Conservation (phyloP, 805 yeast genomes). For the Wickerhamomyces kurtzmanii region DNA sequence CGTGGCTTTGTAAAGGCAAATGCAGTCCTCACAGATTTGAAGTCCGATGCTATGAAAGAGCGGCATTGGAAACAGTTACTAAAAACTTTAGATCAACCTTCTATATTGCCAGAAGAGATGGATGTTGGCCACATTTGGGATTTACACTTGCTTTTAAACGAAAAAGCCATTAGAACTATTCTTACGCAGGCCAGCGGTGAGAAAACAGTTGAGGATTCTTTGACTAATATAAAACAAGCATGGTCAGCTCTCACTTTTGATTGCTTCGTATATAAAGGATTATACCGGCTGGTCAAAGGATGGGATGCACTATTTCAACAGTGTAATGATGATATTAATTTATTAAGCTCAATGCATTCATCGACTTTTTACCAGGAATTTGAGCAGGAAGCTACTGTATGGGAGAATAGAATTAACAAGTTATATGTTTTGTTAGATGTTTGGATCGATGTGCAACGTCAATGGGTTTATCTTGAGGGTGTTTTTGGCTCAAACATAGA, state of each 20-base stretch:
- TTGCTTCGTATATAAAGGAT: slow-evolving; percentile 39
- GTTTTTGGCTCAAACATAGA: slow-evolving; percentile 55
- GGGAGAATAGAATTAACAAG: slow-evolving; percentile 47
- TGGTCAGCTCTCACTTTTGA: slow-evolving; percentile 53
- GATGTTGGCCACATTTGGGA: slow-evolving; percentile 43
- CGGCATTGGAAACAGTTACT: slow-evolving; percentile 60
- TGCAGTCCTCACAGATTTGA: slow-evolving; percentile 40
- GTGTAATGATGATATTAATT: slow-evolving; percentile 49
- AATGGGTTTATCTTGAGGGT: slow-evolving; percentile 81
- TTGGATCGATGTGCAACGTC: slow-evolving; percentile 84
- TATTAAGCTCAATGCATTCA: slow-evolving; percentile 58
- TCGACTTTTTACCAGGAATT: slow-evolving; percentile 55
- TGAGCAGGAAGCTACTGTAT: slow-evolving; percentile 41
- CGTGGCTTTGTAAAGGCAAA: too few species aligned
- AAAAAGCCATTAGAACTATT: slow-evolving; percentile 32
- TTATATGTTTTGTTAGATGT: slow-evolving; percentile 43
- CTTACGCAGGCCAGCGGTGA: slow-evolving; percentile 68
- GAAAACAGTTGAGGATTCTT: slow-evolving; percentile 46
- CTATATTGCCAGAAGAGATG: slow-evolving; percentile 2
- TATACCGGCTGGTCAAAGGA: slow-evolving; percentile 47
- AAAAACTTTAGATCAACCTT: slow-evolving; percentile 15
- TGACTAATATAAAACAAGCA: slow-evolving; percentile 34
- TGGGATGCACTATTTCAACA: slow-evolving; percentile 58
- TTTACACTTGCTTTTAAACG: slow-evolving; percentile 38
- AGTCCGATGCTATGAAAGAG: slow-evolving; percentile 44